Base-by-base conservation (phyloP, 1,284 basidiomycete species). In the Malassezia cuniculi region DNA sequence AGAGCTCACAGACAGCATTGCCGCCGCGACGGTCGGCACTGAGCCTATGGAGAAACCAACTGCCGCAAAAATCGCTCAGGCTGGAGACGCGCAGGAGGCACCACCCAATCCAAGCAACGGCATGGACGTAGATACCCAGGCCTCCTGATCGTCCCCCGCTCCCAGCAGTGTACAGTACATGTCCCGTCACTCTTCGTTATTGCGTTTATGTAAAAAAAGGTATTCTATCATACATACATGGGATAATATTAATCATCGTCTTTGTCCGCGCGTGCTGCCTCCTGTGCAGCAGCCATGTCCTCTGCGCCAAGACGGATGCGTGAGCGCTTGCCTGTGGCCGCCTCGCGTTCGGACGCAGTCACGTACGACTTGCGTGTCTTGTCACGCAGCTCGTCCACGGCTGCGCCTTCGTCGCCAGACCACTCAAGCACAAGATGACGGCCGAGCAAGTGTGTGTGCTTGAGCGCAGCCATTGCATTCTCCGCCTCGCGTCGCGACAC, bases 401-500 rank as follows among this genome's bases (percentile, higher is more conserved):
- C 43, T 6, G 41, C 46, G 5, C 75, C 79, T 3, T 63, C 69
- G 36, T 85, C 83, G 55, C 82, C 79, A 0, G 87, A 85, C 86
- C 87, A 95, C 64, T 93, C 79, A 27, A 95, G 71, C 1, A 97
- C 85, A 21, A 97, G 70, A 74, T 97, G 90, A 20, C 93, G 72
- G 3, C 90, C 90, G 6, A 97, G 78, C 57, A 97, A 78, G 73
- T 97, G 93, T 0, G 87, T 94, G 69, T 95, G 86, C 52, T 78
- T 76, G 27, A 97, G 75, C 3, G 56, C 53, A 4, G 53, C 52
- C 28, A 58, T 55, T 0, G 60, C 63, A 11, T 39, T 39, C 39
- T 54, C 50, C 0, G 63, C 63, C 39, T 64, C 63, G 4, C 57
- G 37, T 2, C 49, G 52, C 19, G 57, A 54, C 6, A 55, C 52